These are phyloP conservation scores for Tarenaya hassleriana DNA, from an alignment of 345 rosid species.

Conservation along the genomic window DNA sequence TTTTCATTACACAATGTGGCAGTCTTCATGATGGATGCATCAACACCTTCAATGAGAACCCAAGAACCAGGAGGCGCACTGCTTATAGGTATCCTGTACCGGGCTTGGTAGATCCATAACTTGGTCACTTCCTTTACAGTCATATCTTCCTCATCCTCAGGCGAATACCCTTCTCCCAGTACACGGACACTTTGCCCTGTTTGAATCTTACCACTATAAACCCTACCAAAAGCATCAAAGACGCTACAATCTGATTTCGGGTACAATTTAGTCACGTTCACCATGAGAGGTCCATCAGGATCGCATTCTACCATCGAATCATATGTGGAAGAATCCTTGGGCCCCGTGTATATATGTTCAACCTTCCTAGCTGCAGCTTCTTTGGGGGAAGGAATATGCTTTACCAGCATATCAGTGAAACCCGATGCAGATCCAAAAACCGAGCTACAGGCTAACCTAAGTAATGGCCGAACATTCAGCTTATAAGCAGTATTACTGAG, in stretches of 20 bases:
- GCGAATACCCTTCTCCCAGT: slow-evolving; percentile 95
- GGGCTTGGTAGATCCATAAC: slow-evolving; percentile 91
- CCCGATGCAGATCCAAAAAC: slow-evolving; percentile 96
- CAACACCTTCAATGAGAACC: slow-evolving; percentile 97
- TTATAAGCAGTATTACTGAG: slow-evolving; percentile 87
- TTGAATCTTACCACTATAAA: slow-evolving; percentile 81
- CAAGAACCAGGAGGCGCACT: slow-evolving; percentile 97
- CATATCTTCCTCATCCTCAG: slow-evolving; percentile 97
- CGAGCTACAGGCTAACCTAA: slow-evolving; percentile 84
- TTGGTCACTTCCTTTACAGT: slow-evolving; percentile 89
- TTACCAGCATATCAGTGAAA: slow-evolving; percentile 94
- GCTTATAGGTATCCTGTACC: slow-evolving; percentile 84
- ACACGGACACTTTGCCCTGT: slow-evolving; percentile 90
- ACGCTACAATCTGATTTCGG: slow-evolving; percentile 97
- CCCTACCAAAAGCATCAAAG: slow-evolving; percentile 96
- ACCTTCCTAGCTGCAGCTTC: slow-evolving; percentile 78
- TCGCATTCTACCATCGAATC: slow-evolving; percentile 84
- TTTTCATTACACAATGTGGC: slow-evolving; percentile 74
- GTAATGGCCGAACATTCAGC: slow-evolving; percentile 83
- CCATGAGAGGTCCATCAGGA: slow-evolving; percentile 88
- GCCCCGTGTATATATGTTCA: slow-evolving; percentile 75
- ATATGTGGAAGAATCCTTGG: slow-evolving; percentile 61
- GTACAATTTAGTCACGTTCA: slow-evolving; percentile 87
- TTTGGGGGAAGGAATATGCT: slow-evolving; percentile 91
- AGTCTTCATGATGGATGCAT: slow-evolving; percentile 94